Evolutionary conservation across 768 basidiomycete species (phyloP), one percentile per base, ranked within the genome.

Genomic region (Sporobolomyces phaffii): DNA sequence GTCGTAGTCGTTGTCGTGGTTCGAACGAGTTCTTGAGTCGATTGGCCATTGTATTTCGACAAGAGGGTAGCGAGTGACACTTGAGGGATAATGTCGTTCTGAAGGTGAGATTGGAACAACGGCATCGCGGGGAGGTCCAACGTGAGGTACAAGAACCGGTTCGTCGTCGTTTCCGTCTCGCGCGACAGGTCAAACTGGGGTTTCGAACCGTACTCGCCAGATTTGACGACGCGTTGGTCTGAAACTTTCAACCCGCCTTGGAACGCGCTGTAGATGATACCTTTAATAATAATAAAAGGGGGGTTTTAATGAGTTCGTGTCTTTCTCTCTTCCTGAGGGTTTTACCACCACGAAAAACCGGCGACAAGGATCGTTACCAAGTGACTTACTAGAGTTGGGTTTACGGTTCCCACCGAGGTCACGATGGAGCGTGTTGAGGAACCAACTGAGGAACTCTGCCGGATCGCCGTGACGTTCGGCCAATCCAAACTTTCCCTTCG

Each of bases 31-130:
- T 58, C 56, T 18, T 93, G 91, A 20, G 92, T 89, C 5, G 88
- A 89, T 72, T 80, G 81, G 18, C 96, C 96, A 78, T 98, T 91
- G 78, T 92, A 99, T 78, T 99, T 99, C 24, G 88, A 83, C 28
- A 98, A 82, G 33, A 98, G 87, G 15, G 87, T 86, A 64, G 91
- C 85, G 63, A 99, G 86, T 50, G 87, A 88, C 67, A 96, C 90
- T 82, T 99, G 96, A 36, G 96, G 96, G 70, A 98, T 96, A 77
- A 99, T 98, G 77, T 98, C 97, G 80, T 96, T 96, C 80, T 96
- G 92, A 50, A 94, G 84, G 6, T 89, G 80, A 76, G 97, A 93
- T 79, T 97, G 94, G 79, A 98, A 99, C 43, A 99, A 80, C 20
- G 94, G 96, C n/a, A 92, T 92, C 1, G 96, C 89, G 22, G 96